phyloP scores from a whole-genome alignment of 1,284 basidiomycete genomes.

The Cryptococcus depauperatus region DNA sequence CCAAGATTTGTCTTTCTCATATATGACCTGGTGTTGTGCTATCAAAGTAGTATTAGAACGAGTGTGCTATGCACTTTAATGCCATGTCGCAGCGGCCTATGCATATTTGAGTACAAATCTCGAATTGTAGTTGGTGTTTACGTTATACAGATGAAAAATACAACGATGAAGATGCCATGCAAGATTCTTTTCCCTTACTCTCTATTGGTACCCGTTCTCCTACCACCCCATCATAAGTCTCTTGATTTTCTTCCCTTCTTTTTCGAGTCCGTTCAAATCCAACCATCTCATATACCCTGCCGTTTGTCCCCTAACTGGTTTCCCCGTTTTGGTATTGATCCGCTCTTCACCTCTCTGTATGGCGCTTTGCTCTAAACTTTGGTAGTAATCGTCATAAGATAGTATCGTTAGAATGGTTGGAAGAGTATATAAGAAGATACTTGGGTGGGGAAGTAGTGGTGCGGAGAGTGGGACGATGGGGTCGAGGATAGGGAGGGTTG shows the following conservation, averaged over 20 bases:
- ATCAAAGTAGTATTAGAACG: too few species aligned
- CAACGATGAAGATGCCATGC: too few species aligned
- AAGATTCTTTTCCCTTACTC: too few species aligned
- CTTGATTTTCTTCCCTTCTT: not conserved
- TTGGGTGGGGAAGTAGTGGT: constrained; percentile 46
- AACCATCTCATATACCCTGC: constrained; percentile 16
- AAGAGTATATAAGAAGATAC: constrained; percentile 60
- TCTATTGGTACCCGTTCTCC: too few species aligned
- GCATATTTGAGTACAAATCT: too few species aligned
- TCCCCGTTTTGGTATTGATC: constrained; percentile 37
- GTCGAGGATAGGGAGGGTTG: constrained; percentile 47
- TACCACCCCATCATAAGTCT: too few species aligned
- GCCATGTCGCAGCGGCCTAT: too few species aligned
- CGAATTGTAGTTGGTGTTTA: too few species aligned
- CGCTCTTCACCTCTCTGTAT: constrained; percentile 23
- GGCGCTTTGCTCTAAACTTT: constrained; percentile 30
- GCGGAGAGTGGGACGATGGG: constrained; percentile 42
- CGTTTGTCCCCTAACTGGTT: constrained; percentile 14
- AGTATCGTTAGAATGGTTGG: constrained; percentile 64
- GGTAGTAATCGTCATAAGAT: constrained; percentile 54
- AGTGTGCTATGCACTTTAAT: too few species aligned
- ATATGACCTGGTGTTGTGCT: too few species aligned
- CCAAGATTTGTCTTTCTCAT: too few species aligned
- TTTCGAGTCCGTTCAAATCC: constrained; percentile 9
- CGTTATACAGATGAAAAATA: too few species aligned